phyloP scores from a whole-genome alignment of 768 basidiomycete species.

The Ramaria sp. region DNA sequence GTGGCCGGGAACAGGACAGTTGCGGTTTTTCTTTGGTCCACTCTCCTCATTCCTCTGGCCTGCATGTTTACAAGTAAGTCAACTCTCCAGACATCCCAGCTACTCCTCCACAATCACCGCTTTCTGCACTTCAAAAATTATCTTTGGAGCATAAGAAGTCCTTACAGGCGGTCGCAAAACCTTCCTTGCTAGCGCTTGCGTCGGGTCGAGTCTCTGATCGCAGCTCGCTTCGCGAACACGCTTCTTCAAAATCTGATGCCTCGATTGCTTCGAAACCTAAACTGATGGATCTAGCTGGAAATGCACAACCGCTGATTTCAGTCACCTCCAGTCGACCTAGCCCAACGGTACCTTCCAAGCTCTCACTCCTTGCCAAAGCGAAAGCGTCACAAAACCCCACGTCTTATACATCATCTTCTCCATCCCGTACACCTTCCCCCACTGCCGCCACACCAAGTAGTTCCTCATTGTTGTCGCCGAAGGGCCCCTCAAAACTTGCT shows the following conservation, averaged over 20 bases:
- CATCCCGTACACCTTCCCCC: constrained; percentile 60
- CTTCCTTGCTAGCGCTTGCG: constrained; percentile 15
- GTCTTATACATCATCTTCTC: constrained; percentile 26
- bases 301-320: constrained; percentile 9
- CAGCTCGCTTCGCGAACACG: background rate
- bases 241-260: background rate
- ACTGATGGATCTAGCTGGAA: background rate
- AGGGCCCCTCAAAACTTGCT: constrained; percentile 54
- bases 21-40: background rate
- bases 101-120: constrained; percentile 26
- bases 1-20: background rate
- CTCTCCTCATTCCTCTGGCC: background rate
- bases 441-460: constrained; percentile 19
- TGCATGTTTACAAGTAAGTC: background rate
- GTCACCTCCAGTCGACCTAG: constrained; percentile 17
- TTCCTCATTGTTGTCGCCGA: background rate
- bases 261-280: background rate
- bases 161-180: constrained; percentile 4
- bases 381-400: constrained; percentile 25
- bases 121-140: constrained; percentile 30
- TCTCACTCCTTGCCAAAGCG: constrained; percentile 63
- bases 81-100: constrained; percentile 28
- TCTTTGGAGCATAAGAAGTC: constrained; percentile 33
- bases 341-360: constrained; percentile 46
- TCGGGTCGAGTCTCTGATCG: constrained; percentile 17